These are phyloP conservation scores for Hypoxylon intermedium DNA, from an alignment of 495 filamentous ascomycete species.

Conservation along the genomic window DNA sequence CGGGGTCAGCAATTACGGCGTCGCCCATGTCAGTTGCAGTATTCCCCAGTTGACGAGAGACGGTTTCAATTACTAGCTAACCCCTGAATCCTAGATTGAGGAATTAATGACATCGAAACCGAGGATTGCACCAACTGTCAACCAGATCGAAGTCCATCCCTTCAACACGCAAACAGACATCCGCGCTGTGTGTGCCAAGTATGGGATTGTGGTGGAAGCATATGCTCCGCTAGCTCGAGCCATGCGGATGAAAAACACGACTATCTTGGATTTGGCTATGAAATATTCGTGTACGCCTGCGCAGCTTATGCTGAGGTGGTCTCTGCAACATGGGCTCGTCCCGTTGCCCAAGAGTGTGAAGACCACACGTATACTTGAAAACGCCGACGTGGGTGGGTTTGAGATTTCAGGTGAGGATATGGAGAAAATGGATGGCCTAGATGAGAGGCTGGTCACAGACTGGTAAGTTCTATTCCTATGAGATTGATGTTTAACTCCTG, in stretches of 20 bases:
- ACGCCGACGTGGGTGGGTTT: conserved; percentile 72
- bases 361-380: conserved; percentile 66
- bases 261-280: conserved; percentile 55
- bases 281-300: conserved; percentile 67
- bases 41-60: neutral
- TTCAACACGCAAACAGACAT: conserved; percentile 70
- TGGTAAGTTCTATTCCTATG: conserved; percentile 48
- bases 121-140: conserved; percentile 61
- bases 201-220: conserved; percentile 67
- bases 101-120: conserved; percentile 66
- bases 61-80: conserved; percentile 1
- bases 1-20: conserved; percentile 73
- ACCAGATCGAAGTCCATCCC: conserved; percentile 75
- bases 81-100: conserved; percentile 54
- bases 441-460: conserved; percentile 70
- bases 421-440: conserved; percentile 66
- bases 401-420: conserved; percentile 69
- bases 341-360: conserved; percentile 76
- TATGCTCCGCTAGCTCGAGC: conserved; percentile 69
- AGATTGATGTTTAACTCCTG: neutral
- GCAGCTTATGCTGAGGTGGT: conserved; percentile 70
- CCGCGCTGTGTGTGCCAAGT: conserved; percentile 58
- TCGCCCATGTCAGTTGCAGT: conserved; percentile 61
- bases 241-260: conserved; percentile 61
- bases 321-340: conserved; percentile 75